Evolutionary conservation across 1,139 yeast species (phyloP).

Genomic region (Torulaspora pretoriensis): DNA sequence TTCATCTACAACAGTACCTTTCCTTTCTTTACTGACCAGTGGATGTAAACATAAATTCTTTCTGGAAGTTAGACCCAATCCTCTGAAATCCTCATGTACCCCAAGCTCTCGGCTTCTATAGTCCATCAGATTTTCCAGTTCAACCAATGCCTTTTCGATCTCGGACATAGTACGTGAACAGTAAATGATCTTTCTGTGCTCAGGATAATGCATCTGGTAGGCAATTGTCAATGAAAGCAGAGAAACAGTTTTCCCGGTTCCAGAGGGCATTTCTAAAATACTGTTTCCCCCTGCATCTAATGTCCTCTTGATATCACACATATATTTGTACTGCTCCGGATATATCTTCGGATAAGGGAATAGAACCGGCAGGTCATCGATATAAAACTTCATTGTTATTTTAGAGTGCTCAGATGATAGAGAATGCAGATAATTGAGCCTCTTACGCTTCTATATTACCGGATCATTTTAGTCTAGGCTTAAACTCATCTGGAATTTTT

Average conservation of each 20-base stretch:
- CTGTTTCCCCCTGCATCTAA: conserved; percentile 97
- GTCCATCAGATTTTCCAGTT: conserved; percentile 82
- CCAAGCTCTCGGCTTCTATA: conserved; percentile 81
- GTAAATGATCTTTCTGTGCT: conserved; percentile 87
- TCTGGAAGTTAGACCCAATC: conserved; percentile 89
- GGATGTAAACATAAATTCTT: conserved; percentile 93
- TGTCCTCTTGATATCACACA: conserved; percentile 92
- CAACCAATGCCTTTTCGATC: conserved; percentile 96
- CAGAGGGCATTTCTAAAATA: conserved; percentile 99
- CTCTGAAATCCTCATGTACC: conserved; percentile 80
- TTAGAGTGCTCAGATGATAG: not conserved
- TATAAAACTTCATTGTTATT: conserved; percentile 51
- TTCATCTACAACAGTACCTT: conserved; percentile 94
- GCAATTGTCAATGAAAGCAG: conserved; percentile 87
- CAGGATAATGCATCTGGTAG: conserved; percentile 92
- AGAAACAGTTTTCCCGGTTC: conserved; percentile 96
- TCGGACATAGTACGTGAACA: conserved; percentile 99
- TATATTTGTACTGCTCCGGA: conserved; percentile 96
- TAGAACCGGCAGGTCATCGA: conserved; percentile 90
- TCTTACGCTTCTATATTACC: not conserved
- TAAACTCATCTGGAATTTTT: not conserved
- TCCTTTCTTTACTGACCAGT: conserved; percentile 75
- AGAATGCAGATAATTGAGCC: not conserved
- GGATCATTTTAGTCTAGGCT: not conserved
- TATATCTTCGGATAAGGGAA: conserved; percentile 97